phyloP scores from a whole-genome alignment of 495 filamentous ascomycete genomes.

The Penicillium canariense region DNA sequence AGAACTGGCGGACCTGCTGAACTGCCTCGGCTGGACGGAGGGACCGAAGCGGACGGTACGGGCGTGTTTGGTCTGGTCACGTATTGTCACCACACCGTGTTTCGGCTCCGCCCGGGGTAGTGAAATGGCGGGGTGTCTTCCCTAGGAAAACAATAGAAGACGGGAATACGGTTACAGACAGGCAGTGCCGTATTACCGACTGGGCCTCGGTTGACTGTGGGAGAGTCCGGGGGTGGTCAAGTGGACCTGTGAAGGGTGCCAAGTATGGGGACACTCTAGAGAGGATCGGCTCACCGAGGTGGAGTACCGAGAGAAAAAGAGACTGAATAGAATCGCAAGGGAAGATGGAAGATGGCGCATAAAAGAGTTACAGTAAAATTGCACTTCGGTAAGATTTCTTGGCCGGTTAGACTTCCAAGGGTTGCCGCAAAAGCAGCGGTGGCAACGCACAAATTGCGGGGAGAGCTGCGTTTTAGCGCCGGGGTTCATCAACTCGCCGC shows the following conservation, averaged over 20 bases:
- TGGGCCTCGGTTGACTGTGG: slow-evolving; percentile 24
- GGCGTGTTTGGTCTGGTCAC: slow-evolving; percentile 7
- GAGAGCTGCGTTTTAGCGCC: slow-evolving; percentile 19
- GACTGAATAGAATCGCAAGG: not conserved
- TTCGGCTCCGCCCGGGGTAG: slow-evolving; percentile 12
- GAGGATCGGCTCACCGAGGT: slow-evolving; percentile 1
- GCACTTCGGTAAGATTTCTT: not conserved
- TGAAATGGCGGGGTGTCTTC: not conserved
- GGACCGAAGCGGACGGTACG: not conserved
- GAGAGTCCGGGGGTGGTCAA: not conserved
- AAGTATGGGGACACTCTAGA: not conserved
- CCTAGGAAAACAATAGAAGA: slow-evolving; percentile 11
- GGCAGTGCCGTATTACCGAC: not conserved
- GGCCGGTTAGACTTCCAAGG: not conserved
- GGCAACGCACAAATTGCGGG: slow-evolving; percentile 18
- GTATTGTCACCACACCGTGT: not conserved
- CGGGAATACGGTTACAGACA: slow-evolving; percentile 19
- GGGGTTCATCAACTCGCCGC: not conserved
- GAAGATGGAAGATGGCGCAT: not conserved
- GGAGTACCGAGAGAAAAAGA: not conserved
- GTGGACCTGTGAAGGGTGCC: not conserved
- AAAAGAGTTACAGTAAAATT: not conserved
- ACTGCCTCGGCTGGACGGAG: slow-evolving; percentile 20
- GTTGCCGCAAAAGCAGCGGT: not conserved
- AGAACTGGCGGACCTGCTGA: not conserved